phyloP scores from a whole-genome alignment of 1,139 yeast species.

The Eremothecium coryli region DNA sequence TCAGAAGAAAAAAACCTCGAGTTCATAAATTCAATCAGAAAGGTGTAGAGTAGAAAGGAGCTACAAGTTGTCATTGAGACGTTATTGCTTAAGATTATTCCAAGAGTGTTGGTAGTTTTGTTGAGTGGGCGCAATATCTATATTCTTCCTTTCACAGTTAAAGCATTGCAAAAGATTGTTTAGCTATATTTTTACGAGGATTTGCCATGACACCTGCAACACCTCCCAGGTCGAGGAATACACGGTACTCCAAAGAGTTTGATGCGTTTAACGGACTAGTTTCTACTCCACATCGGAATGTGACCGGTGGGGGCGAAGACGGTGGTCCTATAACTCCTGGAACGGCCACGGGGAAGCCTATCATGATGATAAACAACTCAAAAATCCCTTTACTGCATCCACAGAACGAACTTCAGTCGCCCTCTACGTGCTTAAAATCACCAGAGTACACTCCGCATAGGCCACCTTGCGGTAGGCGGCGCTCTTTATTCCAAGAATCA shows the following conservation, averaged over 20 bases:
- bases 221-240: constrained; percentile 26
- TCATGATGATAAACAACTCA: not conserved
- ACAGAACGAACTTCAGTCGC: constrained; percentile 9
- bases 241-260: constrained; percentile 5
- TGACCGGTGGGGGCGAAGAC: constrained; percentile 4
- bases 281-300: constrained; percentile 15
- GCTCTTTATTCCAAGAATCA: constrained; percentile 6
- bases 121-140: too few species aligned
- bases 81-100: too few species aligned
- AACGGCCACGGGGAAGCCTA: constrained; percentile 13
- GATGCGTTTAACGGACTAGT: constrained; percentile 5
- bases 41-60: not conserved
- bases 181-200: too few species aligned
- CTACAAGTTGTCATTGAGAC: too few species aligned
- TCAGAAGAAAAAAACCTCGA: not conserved
- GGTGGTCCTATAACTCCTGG: constrained; percentile 26
- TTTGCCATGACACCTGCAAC: constrained; percentile 23
- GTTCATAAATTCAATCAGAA: not conserved
- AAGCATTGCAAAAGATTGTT: too few species aligned
- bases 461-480: constrained; percentile 7
- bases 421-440: constrained; percentile 22
- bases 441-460: constrained; percentile 26
- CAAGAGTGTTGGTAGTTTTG: too few species aligned
- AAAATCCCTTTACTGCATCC: not conserved
- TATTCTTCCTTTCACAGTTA: too few species aligned